phyloP scores from a whole-genome alignment of 2,329 filamentous ascomycete genomes.

The Polytolypa hystricis region DNA sequence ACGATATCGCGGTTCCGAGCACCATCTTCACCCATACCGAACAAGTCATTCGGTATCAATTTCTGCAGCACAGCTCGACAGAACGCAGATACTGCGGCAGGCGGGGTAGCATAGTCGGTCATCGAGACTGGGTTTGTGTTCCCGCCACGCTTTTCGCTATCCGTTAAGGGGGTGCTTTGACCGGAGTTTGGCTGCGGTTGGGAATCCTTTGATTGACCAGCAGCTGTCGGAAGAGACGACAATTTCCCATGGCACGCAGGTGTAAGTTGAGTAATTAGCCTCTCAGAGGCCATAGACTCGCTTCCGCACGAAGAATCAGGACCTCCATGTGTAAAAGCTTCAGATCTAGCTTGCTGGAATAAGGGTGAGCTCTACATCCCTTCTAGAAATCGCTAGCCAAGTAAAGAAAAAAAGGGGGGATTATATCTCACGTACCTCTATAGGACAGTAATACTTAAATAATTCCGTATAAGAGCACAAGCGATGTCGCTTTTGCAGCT shows the following conservation, averaged over 20 bases:
- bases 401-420: slow-evolving; percentile 8
- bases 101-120: slow-evolving; percentile 56
- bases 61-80: slow-evolving; percentile 64
- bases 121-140: slow-evolving; percentile 30
- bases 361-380: no score
- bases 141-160: slow-evolving; percentile 3
- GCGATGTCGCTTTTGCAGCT: slow-evolving; percentile 58
- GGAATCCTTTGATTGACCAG: no score
- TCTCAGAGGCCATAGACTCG: neutral
- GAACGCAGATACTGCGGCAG: slow-evolving; percentile 67
- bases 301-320: neutral
- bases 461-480: slow-evolving; percentile 72
- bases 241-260: no score
- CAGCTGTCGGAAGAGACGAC: no score
- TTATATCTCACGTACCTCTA: slow-evolving; percentile 24
- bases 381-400: no score
- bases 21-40: slow-evolving; percentile 49
- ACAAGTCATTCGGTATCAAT: slow-evolving; percentile 64
- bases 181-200: no score
- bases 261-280: neutral
- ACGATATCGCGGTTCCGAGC: slow-evolving; percentile 51
- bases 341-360: no score
- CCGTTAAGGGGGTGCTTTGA: no score
- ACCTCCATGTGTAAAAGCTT: no score
- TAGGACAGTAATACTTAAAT: slow-evolving; percentile 69